A percentile compares a stretch with the other conserved stretches of the same genome.
phyloP scores from a whole-genome alignment of 768 basidiomycete genomes.

The Gymnopilus junonius region DNA sequence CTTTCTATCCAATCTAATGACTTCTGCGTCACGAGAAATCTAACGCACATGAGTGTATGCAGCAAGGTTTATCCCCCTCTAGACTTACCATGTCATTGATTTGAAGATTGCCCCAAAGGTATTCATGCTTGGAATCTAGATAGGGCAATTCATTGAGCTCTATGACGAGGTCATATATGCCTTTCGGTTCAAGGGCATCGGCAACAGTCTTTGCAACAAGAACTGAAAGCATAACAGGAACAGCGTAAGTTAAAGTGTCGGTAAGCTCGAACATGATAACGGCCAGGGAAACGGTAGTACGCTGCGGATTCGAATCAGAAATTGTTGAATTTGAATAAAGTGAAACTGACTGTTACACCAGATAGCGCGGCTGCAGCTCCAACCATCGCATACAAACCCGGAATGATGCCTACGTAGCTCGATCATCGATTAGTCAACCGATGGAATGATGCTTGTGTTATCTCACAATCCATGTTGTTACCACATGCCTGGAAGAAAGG shows the following conservation, averaged over 20 bases:
- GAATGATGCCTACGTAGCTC: conserved; percentile 59
- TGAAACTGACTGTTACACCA: conserved; percentile 81
- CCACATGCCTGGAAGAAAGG: conserved; percentile 69
- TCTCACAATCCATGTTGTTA: conserved; percentile 66
- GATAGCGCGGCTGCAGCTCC: conserved; percentile 94
- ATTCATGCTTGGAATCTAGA: conserved; percentile 88
- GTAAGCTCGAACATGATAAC: conserved; percentile 98
- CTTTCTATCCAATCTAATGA: conserved; percentile 68
- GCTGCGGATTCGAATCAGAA: conserved; percentile 38
- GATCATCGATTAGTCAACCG: neutral
- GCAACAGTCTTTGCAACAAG: conserved; percentile 91
- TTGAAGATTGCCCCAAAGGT: conserved; percentile 80
- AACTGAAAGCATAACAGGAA: conserved; percentile 87
- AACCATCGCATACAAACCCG: conserved; percentile 94
- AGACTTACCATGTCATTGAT: conserved; percentile 80
- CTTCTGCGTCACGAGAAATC: conserved; percentile 69
- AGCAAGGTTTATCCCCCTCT: neutral
- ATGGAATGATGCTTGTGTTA: neutral
- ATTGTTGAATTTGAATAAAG: neutral
- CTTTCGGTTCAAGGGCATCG: conserved; percentile 87
- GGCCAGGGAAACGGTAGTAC: conserved; percentile 91
- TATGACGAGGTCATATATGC: conserved; percentile 97
- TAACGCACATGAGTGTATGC: conserved; percentile 30
- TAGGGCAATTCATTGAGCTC: conserved; percentile 92
- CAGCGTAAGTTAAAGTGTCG: conserved; percentile 89